Evolutionary conservation across 352 stramenopile genomes (phyloP), one percentile per base, ranked within the genome.

Genomic region (Vaucheria bursata): DNA sequence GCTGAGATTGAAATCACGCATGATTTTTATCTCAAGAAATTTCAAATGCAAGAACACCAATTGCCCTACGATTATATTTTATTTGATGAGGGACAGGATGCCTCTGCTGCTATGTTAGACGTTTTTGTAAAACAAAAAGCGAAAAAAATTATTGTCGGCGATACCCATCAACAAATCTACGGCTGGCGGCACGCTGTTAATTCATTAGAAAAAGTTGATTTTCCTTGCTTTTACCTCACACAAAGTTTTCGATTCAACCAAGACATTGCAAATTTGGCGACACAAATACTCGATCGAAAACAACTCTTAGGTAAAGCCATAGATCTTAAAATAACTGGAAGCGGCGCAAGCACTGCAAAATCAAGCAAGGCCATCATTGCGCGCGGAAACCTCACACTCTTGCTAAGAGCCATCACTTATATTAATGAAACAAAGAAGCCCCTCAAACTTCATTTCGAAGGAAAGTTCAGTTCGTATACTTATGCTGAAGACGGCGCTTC

Each of bases 11-110:
- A 25, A 34, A 34, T 35, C 32, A 34, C 65, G 38, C 65, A 25
- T 72, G 65, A 72, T 72, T 25, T 72, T 72, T 72, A 72, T 72
- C 35, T 72, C 29, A 72, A 72, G 35, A 25, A 72, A 35, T 72
- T 72, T 72, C 65, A 72, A 40, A 25, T 72, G 31, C 53, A 33
- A 34, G 31, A 72, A 64, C 65, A 33, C 29, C 29, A 34, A 40
- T 34, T 72, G 35, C 25, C 25, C 53, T 72, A 72, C 35, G 65
- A 72, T 40, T 72, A 72, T 37, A 72, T 72, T 29, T 72, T 72
- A 35, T 72, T 72, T 34, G 65, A 72, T 72, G 65, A 72, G 35
- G 65, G n/a, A 34, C 65, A 72, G 35, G 65, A 72, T 72, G 65
- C 65, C 31, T 40, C 31, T 72, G 33, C 65, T 31, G 31, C 35